These are phyloP conservation scores for Anisodus tanguticus DNA, from an alignment of 257 asterid genomes.

Conservation along the genomic window DNA sequence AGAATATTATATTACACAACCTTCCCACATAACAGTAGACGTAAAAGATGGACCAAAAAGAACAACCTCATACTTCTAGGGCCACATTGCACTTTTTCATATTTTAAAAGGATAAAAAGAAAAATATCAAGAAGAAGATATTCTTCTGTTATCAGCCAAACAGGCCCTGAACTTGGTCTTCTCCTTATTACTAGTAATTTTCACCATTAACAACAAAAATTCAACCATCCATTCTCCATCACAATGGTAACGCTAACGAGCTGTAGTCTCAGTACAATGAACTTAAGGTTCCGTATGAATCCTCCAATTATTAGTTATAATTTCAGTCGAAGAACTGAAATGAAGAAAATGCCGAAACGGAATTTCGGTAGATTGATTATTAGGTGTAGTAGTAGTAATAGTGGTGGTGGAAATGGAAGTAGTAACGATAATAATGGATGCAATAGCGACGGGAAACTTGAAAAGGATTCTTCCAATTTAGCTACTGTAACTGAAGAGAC, in stretches of 20 bases:
- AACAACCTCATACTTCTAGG: slow-evolving; percentile 1
- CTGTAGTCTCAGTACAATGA: slow-evolving; percentile 44
- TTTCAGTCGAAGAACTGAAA: slow-evolving; percentile 35
- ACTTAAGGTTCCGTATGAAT: slow-evolving; percentile 36
- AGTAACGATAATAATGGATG: slow-evolving; percentile 17
- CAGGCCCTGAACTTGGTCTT: neutral
- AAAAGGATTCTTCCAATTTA: slow-evolving; percentile 59
- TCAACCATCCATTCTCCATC: neutral
- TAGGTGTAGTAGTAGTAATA: slow-evolving; percentile 49
- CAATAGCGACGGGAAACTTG: slow-evolving; percentile 51
- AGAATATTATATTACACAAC: too few relatives aligned
- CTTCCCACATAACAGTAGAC: too few relatives aligned
- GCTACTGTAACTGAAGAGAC: slow-evolving; percentile 50
- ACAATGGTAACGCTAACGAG: slow-evolving; percentile 66
- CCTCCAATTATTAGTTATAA: slow-evolving; percentile 38
- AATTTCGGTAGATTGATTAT: slow-evolving; percentile 45
- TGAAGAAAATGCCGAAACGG: slow-evolving; percentile 44
- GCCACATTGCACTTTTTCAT: slow-evolving; percentile 1
- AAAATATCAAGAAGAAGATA: slow-evolving; percentile 19
- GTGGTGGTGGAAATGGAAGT: slow-evolving; percentile 35
- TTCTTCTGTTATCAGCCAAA: slow-evolving; percentile 20
- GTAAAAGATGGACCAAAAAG: neutral
- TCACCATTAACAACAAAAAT: neutral
- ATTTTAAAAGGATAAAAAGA: neutral
- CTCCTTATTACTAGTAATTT: neutral